Evolutionary conservation across 495 filamentous ascomycete genomes (phyloP).

Genomic region (Talaromyces proteolyticus): DNA sequence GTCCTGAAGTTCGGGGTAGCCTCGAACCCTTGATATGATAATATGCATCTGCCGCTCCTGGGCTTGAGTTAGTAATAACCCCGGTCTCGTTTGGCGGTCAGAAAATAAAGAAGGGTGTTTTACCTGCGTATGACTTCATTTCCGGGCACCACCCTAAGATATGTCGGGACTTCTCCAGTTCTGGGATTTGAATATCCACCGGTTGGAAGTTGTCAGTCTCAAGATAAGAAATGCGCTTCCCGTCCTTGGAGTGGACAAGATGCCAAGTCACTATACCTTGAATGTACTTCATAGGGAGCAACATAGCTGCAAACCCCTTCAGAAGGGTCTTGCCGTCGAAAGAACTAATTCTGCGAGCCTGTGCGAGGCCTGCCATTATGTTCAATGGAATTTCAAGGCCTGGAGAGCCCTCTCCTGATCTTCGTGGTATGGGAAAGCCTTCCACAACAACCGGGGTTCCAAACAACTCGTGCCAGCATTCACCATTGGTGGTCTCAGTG

Average conservation of each 20-base stretch:
- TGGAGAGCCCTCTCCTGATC: background rate
- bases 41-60: slow-evolving; percentile 1
- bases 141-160: slow-evolving; percentile 14
- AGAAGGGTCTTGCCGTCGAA: slow-evolving; percentile 11
- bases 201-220: slow-evolving; percentile 6
- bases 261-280: slow-evolving; percentile 20
- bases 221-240: slow-evolving; percentile 7
- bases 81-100: background rate
- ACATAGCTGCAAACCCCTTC: slow-evolving; percentile 25
- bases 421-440: slow-evolving; percentile 23
- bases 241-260: slow-evolving; percentile 13
- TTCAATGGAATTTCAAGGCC: slow-evolving; percentile 18
- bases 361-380: slow-evolving; percentile 12
- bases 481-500: slow-evolving; percentile 10
- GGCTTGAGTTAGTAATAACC: background rate
- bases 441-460: slow-evolving; percentile 23
- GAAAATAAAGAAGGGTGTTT: slow-evolving; percentile 7
- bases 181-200: slow-evolving; percentile 4
- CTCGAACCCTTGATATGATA: slow-evolving; percentile 6
- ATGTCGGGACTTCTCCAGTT: slow-evolving; percentile 8
- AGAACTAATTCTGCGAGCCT: background rate
- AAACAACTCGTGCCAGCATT: slow-evolving; percentile 31
- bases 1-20: background rate
- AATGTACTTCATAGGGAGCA: slow-evolving; percentile 11
- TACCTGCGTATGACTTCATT: slow-evolving; percentile 9